These are phyloP conservation scores for Apium graveolens DNA, from an alignment of 129 eudicot genomes.

Conservation along the genomic window DNA sequence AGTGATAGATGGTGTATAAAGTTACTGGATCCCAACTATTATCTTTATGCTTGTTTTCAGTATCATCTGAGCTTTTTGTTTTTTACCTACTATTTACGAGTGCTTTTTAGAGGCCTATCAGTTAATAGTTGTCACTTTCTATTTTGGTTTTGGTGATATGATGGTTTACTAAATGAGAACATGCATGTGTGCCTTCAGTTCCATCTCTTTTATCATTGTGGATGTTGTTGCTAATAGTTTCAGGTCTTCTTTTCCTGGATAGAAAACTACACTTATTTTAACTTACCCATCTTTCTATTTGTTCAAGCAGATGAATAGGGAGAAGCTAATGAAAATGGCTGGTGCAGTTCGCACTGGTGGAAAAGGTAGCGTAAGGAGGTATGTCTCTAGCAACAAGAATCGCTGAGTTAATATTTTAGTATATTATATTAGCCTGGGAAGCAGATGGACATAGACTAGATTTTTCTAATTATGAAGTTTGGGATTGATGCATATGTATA, in stretches of 20 bases:
- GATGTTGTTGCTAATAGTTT: not conserved
- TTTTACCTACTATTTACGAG: not conserved
- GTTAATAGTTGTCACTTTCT: not conserved
- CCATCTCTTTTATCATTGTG: not conserved
- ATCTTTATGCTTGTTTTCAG: not conserved
- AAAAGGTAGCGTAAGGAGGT: conserved; percentile 39
- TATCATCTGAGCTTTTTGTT: not conserved
- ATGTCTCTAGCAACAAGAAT: not conserved
- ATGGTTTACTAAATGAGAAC: not conserved
- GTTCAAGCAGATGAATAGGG: conserved; percentile 65
- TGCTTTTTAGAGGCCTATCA: not conserved
- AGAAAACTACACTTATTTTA: not conserved
- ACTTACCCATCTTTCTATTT: not conserved
- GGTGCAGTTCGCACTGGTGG: conserved; percentile 34
- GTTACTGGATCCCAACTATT: not conserved
- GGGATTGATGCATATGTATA: not conserved
- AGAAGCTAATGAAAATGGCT: conserved; percentile 75
- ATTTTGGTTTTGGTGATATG: not conserved
- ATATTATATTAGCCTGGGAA: not conserved
- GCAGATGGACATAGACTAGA: not conserved
- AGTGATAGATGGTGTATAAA: not conserved
- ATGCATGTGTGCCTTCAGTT: not conserved
- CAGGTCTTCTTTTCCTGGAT: not conserved
- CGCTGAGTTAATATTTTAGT: not conserved
- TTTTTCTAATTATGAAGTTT: not conserved